These are phyloP conservation scores for Globisporangium emineosum DNA, from an alignment of 352 stramenopile species.

Conservation along the genomic window DNA sequence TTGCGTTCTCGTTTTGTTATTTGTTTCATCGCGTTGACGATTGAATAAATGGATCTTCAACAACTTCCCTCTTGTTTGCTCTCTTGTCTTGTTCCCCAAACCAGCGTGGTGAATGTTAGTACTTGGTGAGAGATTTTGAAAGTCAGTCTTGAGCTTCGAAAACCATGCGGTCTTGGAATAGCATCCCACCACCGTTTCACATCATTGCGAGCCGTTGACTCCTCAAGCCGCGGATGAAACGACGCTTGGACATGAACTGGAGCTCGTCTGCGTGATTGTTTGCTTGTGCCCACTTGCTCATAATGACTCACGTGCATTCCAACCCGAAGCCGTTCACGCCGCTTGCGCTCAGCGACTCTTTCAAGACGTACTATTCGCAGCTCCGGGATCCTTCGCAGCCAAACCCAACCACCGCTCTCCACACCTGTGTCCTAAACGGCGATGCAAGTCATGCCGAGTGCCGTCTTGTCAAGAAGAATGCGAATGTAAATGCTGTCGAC, in stretches of 20 bases:
- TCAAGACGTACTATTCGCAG: conserved; percentile 30
- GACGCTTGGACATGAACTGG: not conserved
- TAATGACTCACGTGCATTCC: not conserved
- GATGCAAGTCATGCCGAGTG: conserved; percentile 15
- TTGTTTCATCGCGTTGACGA: no score
- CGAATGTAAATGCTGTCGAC: conserved; percentile 16
- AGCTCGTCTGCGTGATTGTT: not conserved
- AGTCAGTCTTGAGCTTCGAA: not conserved
- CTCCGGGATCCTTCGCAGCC: conserved; percentile 19
- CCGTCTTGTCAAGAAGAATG: conserved; percentile 18
- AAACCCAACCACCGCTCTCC: conserved; percentile 26
- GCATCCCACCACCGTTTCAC: not conserved
- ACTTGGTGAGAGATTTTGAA: not conserved
- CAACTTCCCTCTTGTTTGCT: not conserved
- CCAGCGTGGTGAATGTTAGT: no score
- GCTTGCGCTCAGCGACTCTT: conserved; percentile 26
- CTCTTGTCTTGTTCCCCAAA: not conserved
- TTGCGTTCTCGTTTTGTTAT: no score
- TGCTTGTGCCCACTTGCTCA: not conserved
- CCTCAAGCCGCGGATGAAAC: not conserved
- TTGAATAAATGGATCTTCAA: no score
- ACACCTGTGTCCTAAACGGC: conserved; percentile 31
- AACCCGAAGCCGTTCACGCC: not conserved
- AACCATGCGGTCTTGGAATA: not conserved
- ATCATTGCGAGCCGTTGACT: not conserved